Evolutionary conservation across 352 stramenopile species (phyloP).

Genomic region (Aphanomyces stellatus): DNA sequence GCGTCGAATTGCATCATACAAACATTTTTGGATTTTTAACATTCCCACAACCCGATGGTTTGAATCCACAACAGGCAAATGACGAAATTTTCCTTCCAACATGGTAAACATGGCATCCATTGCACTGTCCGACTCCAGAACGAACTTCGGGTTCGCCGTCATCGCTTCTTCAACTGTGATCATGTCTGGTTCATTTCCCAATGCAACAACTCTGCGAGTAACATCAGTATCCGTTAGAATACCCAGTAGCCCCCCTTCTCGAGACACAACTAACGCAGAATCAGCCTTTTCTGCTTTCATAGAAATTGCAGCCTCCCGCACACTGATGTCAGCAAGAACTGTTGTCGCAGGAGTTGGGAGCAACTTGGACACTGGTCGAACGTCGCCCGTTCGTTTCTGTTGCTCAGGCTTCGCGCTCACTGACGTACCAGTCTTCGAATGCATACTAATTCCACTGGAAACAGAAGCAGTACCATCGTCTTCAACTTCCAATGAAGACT

Average conservation of each 20-base stretch:
- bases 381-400: conserved; percentile 57
- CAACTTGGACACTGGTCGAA: conserved; percentile 87
- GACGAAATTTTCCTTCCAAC: conserved; percentile 90
- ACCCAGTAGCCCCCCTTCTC: conserved; percentile 83
- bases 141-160: conserved; percentile 84
- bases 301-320: conserved; percentile 85
- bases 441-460: conserved; percentile 70
- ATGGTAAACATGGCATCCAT: conserved; percentile 90
- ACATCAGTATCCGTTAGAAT: conserved; percentile 95
- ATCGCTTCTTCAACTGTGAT: conserved; percentile 79
- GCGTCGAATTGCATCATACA: conserved; percentile 97
- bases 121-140: conserved; percentile 78
- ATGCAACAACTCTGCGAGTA: conserved; percentile 70
- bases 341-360: conserved; percentile 86
- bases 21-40: conserved; percentile 97
- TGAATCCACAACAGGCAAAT: conserved; percentile 92
- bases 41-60: conserved; percentile 90
- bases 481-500: conserved; percentile 67
- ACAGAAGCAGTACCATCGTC: conserved; percentile 73
- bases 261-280: conserved; percentile 88
- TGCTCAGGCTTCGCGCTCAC: conserved; percentile 24
- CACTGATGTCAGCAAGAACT: conserved; percentile 70
- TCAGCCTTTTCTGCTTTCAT: conserved; percentile 87
- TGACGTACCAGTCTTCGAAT: conserved; percentile 41
- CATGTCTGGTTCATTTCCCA: conserved; percentile 79